Evolutionary conservation across 768 basidiomycete species (phyloP).

Genomic region (Macrolepiota albuminosa): DNA sequence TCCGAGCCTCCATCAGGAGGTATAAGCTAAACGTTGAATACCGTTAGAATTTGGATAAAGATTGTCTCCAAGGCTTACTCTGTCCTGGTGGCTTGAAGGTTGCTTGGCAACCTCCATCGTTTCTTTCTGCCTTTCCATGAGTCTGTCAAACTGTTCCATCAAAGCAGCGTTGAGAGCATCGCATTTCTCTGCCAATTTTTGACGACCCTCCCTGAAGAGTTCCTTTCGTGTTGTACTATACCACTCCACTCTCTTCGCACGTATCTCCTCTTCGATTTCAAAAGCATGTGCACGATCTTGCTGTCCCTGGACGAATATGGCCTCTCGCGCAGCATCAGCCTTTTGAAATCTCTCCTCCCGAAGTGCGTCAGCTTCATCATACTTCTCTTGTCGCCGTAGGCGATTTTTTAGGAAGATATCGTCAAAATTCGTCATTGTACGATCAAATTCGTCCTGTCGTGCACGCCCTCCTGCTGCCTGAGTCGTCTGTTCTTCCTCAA

Average conservation of each 20-base stretch:
- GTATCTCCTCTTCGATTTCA: background rate
- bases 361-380: background rate
- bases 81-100: background rate
- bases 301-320: background rate
- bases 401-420: background rate
- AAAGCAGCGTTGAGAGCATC: background rate
- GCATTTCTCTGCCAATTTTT: background rate
- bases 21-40: background rate
- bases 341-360: slow-evolving; percentile 3
- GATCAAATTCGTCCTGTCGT: background rate
- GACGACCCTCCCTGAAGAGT: background rate
- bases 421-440: background rate
- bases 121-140: background rate
- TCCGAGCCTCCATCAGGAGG: background rate
- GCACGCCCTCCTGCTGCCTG: background rate
- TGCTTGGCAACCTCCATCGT: background rate
- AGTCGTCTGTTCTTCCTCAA: background rate
- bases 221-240: background rate
- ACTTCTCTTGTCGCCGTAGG: background rate
- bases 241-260: background rate
- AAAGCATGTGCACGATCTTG: background rate
- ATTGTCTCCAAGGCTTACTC: background rate
- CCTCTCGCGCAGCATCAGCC: background rate
- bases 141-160: background rate
- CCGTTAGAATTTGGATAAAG: background rate